Percentiles rank a stretch among this genome's conserved stretches.
phyloP scores from a whole-genome alignment of 352 stramenopile species.

The Phytophthora hibernalis region DNA sequence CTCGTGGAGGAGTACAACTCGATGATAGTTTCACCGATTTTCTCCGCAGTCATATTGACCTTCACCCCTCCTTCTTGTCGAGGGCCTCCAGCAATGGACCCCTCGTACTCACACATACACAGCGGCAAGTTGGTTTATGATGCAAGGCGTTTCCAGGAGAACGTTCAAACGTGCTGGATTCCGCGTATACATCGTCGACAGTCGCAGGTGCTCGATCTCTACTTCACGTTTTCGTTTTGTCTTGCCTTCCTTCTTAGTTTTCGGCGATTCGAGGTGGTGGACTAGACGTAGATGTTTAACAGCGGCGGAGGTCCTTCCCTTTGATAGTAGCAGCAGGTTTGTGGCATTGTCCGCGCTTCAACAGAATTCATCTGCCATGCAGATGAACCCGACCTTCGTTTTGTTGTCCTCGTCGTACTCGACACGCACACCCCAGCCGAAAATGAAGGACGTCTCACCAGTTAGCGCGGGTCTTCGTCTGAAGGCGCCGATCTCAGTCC shows the following conservation, averaged over 20 bases:
- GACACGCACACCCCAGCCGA: too few relatives aligned
- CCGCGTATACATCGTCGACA: neutral
- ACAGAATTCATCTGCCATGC: too few relatives aligned
- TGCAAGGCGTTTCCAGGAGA: neutral
- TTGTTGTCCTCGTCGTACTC: too few relatives aligned
- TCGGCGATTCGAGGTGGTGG: neutral
- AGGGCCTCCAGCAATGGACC: constrained; percentile 9
- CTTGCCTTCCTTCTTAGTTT: neutral
- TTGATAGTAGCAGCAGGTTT: neutral
- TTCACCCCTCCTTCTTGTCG: constrained; percentile 10
- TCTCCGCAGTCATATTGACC: constrained; percentile 2
- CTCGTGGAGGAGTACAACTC: constrained; percentile 9
- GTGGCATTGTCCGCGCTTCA: too few relatives aligned
- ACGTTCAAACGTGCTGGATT: neutral
- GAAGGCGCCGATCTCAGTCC: too few relatives aligned
- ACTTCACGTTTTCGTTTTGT: neutral
- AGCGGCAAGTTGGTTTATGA: constrained; percentile 7
- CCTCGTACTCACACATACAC: constrained; percentile 7
- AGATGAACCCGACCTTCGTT: too few relatives aligned
- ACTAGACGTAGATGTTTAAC: neutral
- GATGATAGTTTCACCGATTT: constrained; percentile 2
- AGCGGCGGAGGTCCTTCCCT: neutral
- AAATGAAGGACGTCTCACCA: too few relatives aligned
- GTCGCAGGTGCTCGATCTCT: neutral
- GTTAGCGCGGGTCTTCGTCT: too few relatives aligned